phyloP scores from a whole-genome alignment of 2,329 filamentous ascomycete species.

The Ophiostoma montium region DNA sequence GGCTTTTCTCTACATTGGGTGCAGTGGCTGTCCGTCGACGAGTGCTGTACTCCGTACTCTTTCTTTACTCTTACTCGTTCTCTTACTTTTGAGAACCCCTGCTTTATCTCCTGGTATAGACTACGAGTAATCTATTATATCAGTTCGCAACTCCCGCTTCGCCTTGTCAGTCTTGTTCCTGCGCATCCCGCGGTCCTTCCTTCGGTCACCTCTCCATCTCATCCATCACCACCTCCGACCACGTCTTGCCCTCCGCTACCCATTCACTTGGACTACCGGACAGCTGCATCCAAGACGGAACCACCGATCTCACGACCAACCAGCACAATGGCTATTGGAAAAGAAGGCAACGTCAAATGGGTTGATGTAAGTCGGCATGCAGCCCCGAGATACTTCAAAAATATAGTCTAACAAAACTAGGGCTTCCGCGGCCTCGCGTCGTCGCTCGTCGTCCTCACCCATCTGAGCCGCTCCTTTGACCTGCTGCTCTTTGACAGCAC shows the following conservation, averaged over 20 bases:
- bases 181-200: background rate
- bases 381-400: background rate
- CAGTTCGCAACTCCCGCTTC: background rate
- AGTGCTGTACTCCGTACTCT: background rate
- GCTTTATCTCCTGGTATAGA: background rate
- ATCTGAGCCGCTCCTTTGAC: conserved; percentile 36
- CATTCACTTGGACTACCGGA: conserved; percentile 1
- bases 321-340: conserved; percentile 26
- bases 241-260: background rate
- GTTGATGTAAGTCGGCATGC: conserved; percentile 35
- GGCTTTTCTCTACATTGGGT: background rate
- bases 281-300: background rate
- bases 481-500: conserved; percentile 17
- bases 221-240: background rate
- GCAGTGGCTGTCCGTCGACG: background rate
- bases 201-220: background rate
- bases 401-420: conserved; percentile 19
- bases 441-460: conserved; percentile 38
- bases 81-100: background rate
- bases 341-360: conserved; percentile 41
- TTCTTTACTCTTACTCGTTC: background rate
- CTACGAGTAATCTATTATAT: background rate
- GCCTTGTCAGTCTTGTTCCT: background rate
- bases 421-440: conserved; percentile 42
- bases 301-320: background rate